Evolutionary conservation across 2,329 filamentous ascomycete genomes (phyloP).

Genomic region (Aspergillus sp.): DNA sequence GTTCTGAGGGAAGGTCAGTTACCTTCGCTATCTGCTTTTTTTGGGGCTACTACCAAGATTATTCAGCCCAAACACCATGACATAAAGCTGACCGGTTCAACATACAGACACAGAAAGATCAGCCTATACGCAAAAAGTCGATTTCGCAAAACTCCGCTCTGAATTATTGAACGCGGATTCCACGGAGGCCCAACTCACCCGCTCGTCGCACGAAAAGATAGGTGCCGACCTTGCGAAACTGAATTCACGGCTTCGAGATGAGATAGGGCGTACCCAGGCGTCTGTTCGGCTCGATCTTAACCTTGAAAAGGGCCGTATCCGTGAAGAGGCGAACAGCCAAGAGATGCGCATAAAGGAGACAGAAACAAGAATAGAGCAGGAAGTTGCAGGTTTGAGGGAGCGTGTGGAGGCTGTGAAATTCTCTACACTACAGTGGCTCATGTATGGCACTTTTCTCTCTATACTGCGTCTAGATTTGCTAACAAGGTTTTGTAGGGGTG

Average conservation of each 20-base stretch:
- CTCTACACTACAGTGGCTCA: slow-evolving; percentile 95
- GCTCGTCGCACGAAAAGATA: slow-evolving; percentile 84
- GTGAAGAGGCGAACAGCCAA: slow-evolving; percentile 93
- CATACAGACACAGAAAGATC: slow-evolving; percentile 48
- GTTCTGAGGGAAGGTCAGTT: slow-evolving; percentile 85
- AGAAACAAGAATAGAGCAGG: slow-evolving; percentile 96
- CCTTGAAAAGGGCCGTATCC: slow-evolving; percentile 91
- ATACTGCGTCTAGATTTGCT: slow-evolving; percentile 18
- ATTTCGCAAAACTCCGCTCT: slow-evolving; percentile 94
- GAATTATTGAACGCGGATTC: slow-evolving; percentile 91
- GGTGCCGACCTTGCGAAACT: slow-evolving; percentile 95
- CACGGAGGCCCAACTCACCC: slow-evolving; percentile 84
- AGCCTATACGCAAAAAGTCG: slow-evolving; percentile 81
- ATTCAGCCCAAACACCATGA: not conserved
- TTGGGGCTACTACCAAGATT: not conserved
- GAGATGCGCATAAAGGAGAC: slow-evolving; percentile 99
- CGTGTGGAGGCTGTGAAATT: slow-evolving; percentile 97
- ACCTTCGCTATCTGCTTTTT: not conserved
- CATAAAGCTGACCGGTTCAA: not conserved
- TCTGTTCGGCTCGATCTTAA: slow-evolving; percentile 91
- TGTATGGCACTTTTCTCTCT: slow-evolving; percentile 60
- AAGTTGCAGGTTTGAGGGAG: slow-evolving; percentile 85
- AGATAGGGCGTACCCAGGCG: slow-evolving; percentile 91
- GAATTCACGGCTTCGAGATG: slow-evolving; percentile 83
- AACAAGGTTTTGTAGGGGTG: slow-evolving; percentile 50